Conservation (phyloP, 2,329 filamentous ascomycete species). For the Aureobasidium sp. region DNA sequence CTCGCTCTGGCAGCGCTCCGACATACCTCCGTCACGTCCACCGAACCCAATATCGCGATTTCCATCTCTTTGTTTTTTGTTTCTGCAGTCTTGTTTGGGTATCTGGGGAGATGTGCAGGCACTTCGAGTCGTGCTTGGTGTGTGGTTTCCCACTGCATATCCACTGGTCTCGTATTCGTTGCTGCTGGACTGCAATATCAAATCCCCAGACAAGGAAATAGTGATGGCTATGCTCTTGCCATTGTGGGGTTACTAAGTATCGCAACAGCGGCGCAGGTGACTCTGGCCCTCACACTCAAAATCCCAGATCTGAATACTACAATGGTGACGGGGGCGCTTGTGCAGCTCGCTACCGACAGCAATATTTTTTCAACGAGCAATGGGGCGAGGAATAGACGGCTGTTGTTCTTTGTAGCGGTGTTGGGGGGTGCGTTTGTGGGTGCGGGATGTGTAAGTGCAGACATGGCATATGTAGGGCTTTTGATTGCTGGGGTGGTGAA, state of each 20-base stretch:
- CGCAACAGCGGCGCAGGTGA: constrained; percentile 23
- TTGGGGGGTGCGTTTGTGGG: constrained; percentile 24
- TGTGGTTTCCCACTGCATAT: constrained; percentile 21
- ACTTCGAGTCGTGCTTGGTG: constrained; percentile 24
- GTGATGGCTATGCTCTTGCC: constrained; percentile 15
- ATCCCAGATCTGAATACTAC: constrained; percentile 28
- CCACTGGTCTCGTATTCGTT: constrained; percentile 21
- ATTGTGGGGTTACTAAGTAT: constrained; percentile 21
- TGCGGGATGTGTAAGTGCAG: constrained; percentile 17
- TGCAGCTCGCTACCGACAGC: constrained; percentile 23
- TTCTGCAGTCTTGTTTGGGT: constrained; percentile 24
- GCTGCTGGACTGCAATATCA: constrained; percentile 23
- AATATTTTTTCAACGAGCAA: constrained; percentile 21
- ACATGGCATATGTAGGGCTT: constrained; percentile 19
- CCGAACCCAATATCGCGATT: constrained; percentile 21
- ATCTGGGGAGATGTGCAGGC: constrained; percentile 22
- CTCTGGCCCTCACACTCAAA: constrained; percentile 21
- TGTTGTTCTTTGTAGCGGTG: constrained; percentile 21
- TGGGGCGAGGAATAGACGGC: constrained; percentile 21
- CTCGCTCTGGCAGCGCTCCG: constrained; percentile 39
- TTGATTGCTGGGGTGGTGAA: constrained; percentile 17
- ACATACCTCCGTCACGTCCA: constrained; percentile 2
- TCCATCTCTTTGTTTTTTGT: constrained; percentile 23
- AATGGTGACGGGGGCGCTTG: constrained; percentile 26
- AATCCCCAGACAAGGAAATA: constrained; percentile 13